Evolutionary conservation across 768 basidiomycete species (phyloP).

Genomic region (Hypholoma sublateritium): DNA sequence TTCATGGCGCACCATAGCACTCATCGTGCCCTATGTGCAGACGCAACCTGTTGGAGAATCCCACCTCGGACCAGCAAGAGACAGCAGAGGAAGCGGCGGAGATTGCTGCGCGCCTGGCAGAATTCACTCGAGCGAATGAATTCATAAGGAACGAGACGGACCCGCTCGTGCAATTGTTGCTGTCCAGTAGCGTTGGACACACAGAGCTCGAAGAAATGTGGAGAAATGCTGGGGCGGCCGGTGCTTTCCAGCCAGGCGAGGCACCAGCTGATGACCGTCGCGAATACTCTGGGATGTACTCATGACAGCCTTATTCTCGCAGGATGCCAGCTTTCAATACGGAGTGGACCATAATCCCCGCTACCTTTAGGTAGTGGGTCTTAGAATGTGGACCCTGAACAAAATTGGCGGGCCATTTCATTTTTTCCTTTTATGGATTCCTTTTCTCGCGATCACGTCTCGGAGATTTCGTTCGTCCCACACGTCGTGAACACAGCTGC

Average conservation of each 20-base stretch:
- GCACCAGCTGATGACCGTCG: constrained; percentile 8
- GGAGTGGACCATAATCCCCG: too few relatives aligned
- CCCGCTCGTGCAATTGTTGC: not conserved
- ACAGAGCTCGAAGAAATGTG: not conserved
- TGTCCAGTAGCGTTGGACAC: not conserved
- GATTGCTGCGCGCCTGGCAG: not conserved
- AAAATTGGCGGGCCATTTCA: too few relatives aligned
- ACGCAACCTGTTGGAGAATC: constrained; percentile 35
- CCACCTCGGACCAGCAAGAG: not conserved
- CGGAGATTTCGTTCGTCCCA: too few relatives aligned
- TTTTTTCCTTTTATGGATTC: too few relatives aligned
- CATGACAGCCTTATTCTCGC: constrained; percentile 29
- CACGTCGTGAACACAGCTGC: too few relatives aligned
- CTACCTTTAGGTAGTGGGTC: too few relatives aligned
- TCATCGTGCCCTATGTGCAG: constrained; percentile 71
- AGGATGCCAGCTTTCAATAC: not conserved
- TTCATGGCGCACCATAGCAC: constrained; percentile 36
- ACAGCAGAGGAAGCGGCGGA: not conserved
- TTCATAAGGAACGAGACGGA: not conserved
- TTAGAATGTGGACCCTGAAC: too few relatives aligned
- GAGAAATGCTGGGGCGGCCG: not conserved
- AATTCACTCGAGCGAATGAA: not conserved
- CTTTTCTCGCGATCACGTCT: too few relatives aligned
- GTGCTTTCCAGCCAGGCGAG: not conserved
- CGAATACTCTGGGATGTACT: constrained; percentile 59